phyloP scores from a whole-genome alignment of 768 basidiomycete species.

The Phaffia tasmanica region DNA sequence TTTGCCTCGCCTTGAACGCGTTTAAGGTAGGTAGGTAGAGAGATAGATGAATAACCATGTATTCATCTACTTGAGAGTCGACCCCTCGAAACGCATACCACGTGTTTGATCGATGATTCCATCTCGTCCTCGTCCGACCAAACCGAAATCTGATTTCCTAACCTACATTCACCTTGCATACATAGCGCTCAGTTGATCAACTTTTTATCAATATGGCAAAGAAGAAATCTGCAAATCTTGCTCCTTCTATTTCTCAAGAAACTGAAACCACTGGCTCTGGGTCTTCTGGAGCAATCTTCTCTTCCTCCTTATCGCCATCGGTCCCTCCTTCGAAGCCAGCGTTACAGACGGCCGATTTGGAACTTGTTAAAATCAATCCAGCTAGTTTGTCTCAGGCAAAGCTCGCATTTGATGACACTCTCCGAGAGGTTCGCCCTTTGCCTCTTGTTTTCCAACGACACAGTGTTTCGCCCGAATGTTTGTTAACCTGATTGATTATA shows the following conservation, averaged over 20 bases:
- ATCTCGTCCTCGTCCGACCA: conserved; percentile 2
- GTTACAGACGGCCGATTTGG: conserved; percentile 27
- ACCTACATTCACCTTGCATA: too few species aligned
- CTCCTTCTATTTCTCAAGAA: too few species aligned
- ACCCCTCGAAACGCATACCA: background rate
- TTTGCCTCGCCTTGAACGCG: background rate
- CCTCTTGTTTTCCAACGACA: background rate
- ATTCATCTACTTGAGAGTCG: background rate
- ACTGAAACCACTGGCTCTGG: too few species aligned
- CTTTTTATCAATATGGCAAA: too few species aligned
- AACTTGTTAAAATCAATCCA: conserved; percentile 46
- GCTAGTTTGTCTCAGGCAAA: conserved; percentile 47
- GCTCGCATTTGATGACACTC: conserved; percentile 62
- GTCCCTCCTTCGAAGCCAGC: too few species aligned
- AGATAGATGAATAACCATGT: background rate
- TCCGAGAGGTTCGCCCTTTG: conserved; percentile 63
- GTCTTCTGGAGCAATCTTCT: too few species aligned
- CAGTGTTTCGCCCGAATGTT: too few species aligned
- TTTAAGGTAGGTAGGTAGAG: background rate
- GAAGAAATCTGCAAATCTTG: too few species aligned
- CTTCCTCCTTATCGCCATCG: too few species aligned
- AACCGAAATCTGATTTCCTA: too few species aligned
- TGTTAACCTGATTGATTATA: background rate
- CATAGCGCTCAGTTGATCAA: too few species aligned
- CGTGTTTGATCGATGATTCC: background rate